Percentiles rank a stretch among this genome's conserved stretches.
Evolutionary conservation across 495 filamentous ascomycete genomes (phyloP).

Genomic region (Penicillium turbatum): DNA sequence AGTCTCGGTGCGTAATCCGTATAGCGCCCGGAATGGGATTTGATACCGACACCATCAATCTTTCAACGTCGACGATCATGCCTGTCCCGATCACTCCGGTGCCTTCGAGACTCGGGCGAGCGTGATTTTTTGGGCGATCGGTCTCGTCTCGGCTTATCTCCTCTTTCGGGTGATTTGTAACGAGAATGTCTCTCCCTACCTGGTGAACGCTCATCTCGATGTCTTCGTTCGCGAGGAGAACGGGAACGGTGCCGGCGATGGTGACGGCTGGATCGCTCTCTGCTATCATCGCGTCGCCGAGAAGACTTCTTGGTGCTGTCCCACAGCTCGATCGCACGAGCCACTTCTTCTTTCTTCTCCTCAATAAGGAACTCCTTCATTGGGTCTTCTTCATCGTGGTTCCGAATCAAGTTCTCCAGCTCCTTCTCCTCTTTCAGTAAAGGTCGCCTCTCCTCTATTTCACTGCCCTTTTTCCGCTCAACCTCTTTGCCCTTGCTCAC

Average conservation of each 20-base stretch:
- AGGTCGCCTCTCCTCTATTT: constrained; percentile 36
- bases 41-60: not conserved
- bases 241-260: constrained; percentile 52
- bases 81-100: constrained; percentile 33
- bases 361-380: constrained; percentile 90
- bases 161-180: constrained; percentile 27
- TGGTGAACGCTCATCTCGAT: constrained; percentile 33
- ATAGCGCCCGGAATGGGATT: not conserved
- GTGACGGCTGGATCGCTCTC: constrained; percentile 47
- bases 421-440: constrained; percentile 70
- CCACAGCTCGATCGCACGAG: constrained; percentile 58
- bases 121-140: constrained; percentile 29
- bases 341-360: constrained; percentile 85
- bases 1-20: not conserved
- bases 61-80: constrained; percentile 33
- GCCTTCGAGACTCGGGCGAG: constrained; percentile 32
- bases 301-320: constrained; percentile 41
- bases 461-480: constrained; percentile 41
- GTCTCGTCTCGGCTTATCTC: constrained; percentile 25
- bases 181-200: constrained; percentile 30
- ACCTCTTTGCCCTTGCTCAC: constrained; percentile 28
- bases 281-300: constrained; percentile 34
- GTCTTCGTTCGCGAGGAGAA: constrained; percentile 28
- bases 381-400: constrained; percentile 92
- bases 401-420: constrained; percentile 64